phyloP scores from a whole-genome alignment of 2,329 filamentous ascomycete genomes.

The Colletotrichum trifolii region DNA sequence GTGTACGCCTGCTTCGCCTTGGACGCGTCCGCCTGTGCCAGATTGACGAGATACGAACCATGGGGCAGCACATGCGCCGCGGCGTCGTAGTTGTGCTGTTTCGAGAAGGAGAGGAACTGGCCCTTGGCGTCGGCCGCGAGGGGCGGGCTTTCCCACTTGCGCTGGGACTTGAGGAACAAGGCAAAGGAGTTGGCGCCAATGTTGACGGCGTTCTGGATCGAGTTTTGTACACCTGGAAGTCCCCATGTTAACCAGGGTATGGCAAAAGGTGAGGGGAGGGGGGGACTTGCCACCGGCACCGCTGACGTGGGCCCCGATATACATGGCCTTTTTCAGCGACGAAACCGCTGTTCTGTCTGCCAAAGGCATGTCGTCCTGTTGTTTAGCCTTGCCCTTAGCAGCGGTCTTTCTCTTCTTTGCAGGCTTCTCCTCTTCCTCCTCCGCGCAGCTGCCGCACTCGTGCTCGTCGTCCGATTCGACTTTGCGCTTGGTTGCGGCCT shows the following conservation, averaged over 20 bases:
- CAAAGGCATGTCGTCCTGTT: constrained; percentile 67
- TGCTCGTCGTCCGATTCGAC: constrained; percentile 41
- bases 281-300: constrained; percentile 79
- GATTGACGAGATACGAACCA: constrained; percentile 95
- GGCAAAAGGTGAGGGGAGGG: background rate
- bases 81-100: constrained; percentile 77
- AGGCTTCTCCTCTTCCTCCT: constrained; percentile 40
- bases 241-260: background rate
- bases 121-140: constrained; percentile 74
- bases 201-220: constrained; percentile 79
- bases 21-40: constrained; percentile 82
- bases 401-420: constrained; percentile 57
- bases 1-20: constrained; percentile 89
- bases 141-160: constrained; percentile 90
- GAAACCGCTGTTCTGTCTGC: constrained; percentile 72
- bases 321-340: constrained; percentile 76
- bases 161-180: constrained; percentile 94
- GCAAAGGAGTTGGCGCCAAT: constrained; percentile 95
- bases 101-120: constrained; percentile 76
- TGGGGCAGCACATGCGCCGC: constrained; percentile 85
- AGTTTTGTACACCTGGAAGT: constrained; percentile 82
- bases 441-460: constrained; percentile 40
- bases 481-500: constrained; percentile 45
- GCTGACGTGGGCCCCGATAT: constrained; percentile 93
- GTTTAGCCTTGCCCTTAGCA: constrained; percentile 46